Conservation (phyloP, 768 basidiomycete genomes). For the Tulasnella sp. region DNA sequence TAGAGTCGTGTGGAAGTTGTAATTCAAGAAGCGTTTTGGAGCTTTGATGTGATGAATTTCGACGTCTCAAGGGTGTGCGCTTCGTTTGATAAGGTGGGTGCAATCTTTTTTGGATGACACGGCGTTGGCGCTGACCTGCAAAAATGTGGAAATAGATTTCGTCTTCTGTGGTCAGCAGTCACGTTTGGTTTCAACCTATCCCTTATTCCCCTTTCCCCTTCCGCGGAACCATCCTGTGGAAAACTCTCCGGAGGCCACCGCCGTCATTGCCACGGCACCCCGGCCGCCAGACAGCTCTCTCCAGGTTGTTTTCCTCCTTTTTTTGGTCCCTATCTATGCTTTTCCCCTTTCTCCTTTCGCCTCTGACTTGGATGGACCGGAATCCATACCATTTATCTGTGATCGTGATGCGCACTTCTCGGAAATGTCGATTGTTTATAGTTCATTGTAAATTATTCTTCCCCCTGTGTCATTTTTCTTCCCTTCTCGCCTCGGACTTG, state of each 20-base stretch:
- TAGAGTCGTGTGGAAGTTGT: constrained; percentile 17
- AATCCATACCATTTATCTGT: constrained; percentile 1
- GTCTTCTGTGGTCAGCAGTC: constrained; percentile 8
- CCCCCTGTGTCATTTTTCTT: neutral
- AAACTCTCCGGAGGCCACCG: neutral
- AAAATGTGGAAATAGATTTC: neutral
- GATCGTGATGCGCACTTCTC: neutral
- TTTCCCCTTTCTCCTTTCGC: neutral
- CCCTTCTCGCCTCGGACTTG: neutral
- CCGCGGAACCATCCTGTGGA: neutral
- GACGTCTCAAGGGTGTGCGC: neutral
- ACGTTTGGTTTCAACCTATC: neutral
- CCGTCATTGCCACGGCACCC: neutral
- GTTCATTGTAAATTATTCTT: constrained; percentile 8
- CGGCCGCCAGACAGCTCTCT: neutral
- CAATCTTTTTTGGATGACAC: neutral
- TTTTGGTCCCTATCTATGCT: neutral
- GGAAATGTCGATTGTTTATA: neutral
- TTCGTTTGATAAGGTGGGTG: constrained; percentile 4
- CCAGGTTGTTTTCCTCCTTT: neutral
- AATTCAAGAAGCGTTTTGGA: neutral
- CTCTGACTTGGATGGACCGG: constrained; percentile 2
- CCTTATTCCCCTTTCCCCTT: neutral
- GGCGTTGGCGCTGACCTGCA: neutral
- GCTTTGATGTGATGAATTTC: constrained; percentile 12